Evolutionary conservation across 345 rosid genomes (phyloP), one percentile per base, ranked within the genome.

Genomic region (Rhodamnia argentea): DNA sequence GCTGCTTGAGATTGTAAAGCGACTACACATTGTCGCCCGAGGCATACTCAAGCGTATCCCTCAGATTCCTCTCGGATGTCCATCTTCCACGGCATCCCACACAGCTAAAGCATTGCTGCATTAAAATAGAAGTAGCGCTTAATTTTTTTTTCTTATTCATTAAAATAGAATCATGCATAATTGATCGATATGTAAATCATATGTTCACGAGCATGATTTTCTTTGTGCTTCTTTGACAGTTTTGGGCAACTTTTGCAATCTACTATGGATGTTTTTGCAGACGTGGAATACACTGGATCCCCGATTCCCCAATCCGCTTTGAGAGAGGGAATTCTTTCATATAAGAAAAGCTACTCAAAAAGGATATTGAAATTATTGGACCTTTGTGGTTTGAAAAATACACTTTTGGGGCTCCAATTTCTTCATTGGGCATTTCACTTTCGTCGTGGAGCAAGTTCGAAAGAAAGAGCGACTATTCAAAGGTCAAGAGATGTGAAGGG

Each of bases 1-100:
- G 87, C 84, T 87, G 89, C 88, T 23, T 92, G 86, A 92, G 86
- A 86, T 42, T 84, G 13, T 40, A 37, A n/a, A 70, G 81, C 10
- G 26, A 37, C 26, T 70, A 18, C 47, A 32, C 47, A 9, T 70
- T 70, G 4, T 0, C 1, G 4, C 81, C 81, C 7, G 24, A 70
- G 47, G 2, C 81, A 18, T 70, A 4, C 13, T 37, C 47, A 37
- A 37, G 81, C 47, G 47, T 24, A 13, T 32, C 78, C 44, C 47
- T 37, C 0, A 5, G 81, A 70, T 37, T 70, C 14, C 47, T 4
- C 47, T 40, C 13, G 0, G 81, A 70, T 70, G 47, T 70, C 47
- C 10, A 32, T 70, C 1, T 32, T 32, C 78, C 47, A 70, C 78
- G 5, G 2, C 37, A 37, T 70, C 40, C 12, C 23, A 37, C 23